phyloP scores from a whole-genome alignment of 306 rosid genomes.

The Quercus berberidifolia region DNA sequence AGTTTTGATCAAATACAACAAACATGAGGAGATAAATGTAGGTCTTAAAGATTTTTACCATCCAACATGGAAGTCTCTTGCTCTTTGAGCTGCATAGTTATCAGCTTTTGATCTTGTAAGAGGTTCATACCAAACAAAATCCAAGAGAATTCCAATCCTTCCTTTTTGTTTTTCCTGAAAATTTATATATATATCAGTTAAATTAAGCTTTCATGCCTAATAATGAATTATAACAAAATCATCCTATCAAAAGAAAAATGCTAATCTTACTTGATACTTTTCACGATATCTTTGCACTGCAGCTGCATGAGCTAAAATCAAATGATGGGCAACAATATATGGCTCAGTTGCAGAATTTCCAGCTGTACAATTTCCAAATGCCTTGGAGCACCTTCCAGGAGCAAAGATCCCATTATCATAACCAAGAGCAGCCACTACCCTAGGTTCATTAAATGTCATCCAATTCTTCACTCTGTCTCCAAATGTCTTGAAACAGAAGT shows the following conservation, averaged over 20 bases:
- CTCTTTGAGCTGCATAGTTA: constrained; percentile 87
- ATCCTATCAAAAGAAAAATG: neutral
- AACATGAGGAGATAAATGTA: neutral
- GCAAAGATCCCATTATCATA: constrained; percentile 80
- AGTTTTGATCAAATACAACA: neutral
- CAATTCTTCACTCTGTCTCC: constrained; percentile 95
- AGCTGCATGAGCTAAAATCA: constrained; percentile 80
- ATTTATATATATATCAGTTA: constrained; percentile 17
- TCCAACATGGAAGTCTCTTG: constrained; percentile 90
- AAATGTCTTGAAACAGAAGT: constrained; percentile 84
- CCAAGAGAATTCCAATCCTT: constrained; percentile 76
- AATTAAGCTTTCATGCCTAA: neutral
- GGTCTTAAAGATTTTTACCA: constrained; percentile 49
- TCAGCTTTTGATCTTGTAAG: constrained; percentile 89
- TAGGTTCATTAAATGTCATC: constrained; percentile 92
- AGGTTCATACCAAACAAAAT: constrained; percentile 91
- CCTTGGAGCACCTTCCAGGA: constrained; percentile 89
- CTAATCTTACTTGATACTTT: constrained; percentile 59
- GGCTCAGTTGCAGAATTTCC: constrained; percentile 91
- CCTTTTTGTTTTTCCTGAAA: constrained; percentile 72
- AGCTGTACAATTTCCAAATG: constrained; percentile 70
- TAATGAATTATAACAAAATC: neutral
- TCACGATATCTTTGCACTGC: constrained; percentile 82
- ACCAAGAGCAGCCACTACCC: constrained; percentile 90
- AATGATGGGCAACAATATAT: constrained; percentile 72